Conservation (phyloP, 2,329 filamentous ascomycete genomes). For the Claviceps digitariae region DNA sequence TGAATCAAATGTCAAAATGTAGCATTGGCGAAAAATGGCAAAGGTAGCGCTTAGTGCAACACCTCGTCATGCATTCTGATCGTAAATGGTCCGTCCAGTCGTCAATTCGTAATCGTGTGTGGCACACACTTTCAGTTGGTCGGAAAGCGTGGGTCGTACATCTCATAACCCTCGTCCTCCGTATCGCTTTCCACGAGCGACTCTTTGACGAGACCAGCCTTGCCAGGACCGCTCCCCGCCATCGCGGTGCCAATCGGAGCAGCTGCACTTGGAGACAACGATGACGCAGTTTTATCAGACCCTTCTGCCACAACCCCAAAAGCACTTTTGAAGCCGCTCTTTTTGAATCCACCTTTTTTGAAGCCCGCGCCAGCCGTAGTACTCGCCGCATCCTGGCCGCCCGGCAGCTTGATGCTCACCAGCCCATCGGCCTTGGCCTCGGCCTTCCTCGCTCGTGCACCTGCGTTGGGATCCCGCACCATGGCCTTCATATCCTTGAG, state of each 20-base stretch:
- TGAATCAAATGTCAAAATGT: not conserved
- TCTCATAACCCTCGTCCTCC: slow-evolving; percentile 58
- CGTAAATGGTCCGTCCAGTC: not conserved
- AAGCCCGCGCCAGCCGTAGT: slow-evolving; percentile 33
- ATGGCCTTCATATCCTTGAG: slow-evolving; percentile 80
- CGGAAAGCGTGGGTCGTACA: slow-evolving; percentile 48
- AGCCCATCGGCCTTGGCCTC: slow-evolving; percentile 58
- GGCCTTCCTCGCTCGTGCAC: slow-evolving; percentile 50
- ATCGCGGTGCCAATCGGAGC: not conserved
- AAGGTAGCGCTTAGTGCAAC: not conserved
- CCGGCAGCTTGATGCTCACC: slow-evolving; percentile 50
- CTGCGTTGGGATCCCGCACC: slow-evolving; percentile 56
- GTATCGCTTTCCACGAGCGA: slow-evolving; percentile 42
- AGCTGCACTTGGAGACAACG: not conserved
- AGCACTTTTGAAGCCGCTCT: slow-evolving; percentile 69
- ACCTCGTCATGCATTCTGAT: not conserved
- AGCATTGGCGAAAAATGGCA: not conserved
- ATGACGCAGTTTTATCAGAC: not conserved
- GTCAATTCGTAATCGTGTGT: not conserved
- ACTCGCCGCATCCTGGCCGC: slow-evolving; percentile 12
- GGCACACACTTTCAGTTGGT: slow-evolving; percentile 40
- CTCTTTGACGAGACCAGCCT: slow-evolving; percentile 12
- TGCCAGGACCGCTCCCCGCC: slow-evolving; percentile 13
- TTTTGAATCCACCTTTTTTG: slow-evolving; percentile 64
- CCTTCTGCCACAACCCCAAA: slow-evolving; percentile 42